phyloP scores from a whole-genome alignment of 495 filamentous ascomycete species.

The Talaromyces ruber region DNA sequence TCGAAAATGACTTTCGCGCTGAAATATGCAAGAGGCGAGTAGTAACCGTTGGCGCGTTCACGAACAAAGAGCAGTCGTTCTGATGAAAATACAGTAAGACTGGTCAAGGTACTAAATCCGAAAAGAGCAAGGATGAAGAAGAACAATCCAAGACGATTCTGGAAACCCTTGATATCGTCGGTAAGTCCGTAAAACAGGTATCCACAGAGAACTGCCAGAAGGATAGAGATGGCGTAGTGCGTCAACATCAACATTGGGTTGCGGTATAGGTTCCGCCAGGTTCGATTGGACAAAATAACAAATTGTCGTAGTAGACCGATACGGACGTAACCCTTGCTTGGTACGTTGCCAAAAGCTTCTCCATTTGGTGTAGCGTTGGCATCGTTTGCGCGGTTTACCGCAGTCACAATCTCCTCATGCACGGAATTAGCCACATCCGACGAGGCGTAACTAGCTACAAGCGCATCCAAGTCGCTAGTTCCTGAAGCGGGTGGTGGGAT shows the following conservation, averaged over 20 bases:
- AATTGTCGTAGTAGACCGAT: conserved; percentile 76
- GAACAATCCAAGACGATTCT: conserved; percentile 96
- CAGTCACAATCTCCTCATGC: conserved; percentile 69
- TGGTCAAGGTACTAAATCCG: conserved; percentile 92
- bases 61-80: conserved; percentile 90
- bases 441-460: conserved; percentile 63
- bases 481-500: conserved; percentile 57
- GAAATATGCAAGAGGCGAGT: conserved; percentile 96
- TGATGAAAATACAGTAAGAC: conserved; percentile 84
- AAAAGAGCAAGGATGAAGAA: conserved; percentile 96
- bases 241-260: conserved; percentile 99
- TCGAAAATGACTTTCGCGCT: conserved; percentile 90
- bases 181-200: conserved; percentile 95
- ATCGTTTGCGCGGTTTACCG: conserved; percentile 47
- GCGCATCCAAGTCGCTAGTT: conserved; percentile 70
- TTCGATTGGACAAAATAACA: conserved; percentile 77
- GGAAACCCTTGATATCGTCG: conserved; percentile 93
- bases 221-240: conserved; percentile 96
- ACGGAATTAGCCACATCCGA: conserved; percentile 75
- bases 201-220: conserved; percentile 87
- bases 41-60: conserved; percentile 95
- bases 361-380: conserved; percentile 67
- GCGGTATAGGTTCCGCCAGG: conserved; percentile 95
- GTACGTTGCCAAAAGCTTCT: conserved; percentile 35
- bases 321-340: conserved; percentile 68